Base-by-base conservation (phyloP, 345 rosid species). In the Brassica incana region DNA sequence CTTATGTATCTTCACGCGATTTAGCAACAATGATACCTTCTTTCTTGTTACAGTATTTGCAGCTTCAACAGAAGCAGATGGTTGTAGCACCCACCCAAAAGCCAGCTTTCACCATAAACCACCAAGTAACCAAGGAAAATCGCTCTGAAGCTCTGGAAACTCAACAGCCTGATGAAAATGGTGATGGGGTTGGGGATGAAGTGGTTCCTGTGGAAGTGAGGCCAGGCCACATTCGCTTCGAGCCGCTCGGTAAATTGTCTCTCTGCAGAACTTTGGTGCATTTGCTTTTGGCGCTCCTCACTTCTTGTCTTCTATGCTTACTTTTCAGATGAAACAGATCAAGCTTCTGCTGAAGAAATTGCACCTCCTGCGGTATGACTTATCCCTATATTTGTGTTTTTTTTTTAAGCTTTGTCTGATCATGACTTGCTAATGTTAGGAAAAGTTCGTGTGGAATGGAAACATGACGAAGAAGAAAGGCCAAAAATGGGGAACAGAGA, bases 211-310 rank as follows among this genome's bases (percentile, higher is more conserved):
- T 92, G 71, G 92, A 87, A 71, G 86, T 93, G 75, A 88, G 89
- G 87, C 97, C 99, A 25, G 98, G 98, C 77, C 97, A 96, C 83
- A 92, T 96, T 82, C 93, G 97, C 73, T 96, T 93, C 85, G 85
- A 86, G 73, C 87, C 91, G 25, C 80, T 86, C 5, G 84, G 85
- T 65, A 77, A 85, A 88, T 87, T 66, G 27, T 62, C 35, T 71
- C 30, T 56, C 18, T 58, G 65, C 29, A 25, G 25, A 65, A 27
- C 40, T 54, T 65, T 65, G 0, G 3, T 66, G 66, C 33, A 3
- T 82, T 73, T 38, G 48, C 56, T 6, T 6, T 6, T 14, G 32
- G 32, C 15, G 32, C 15, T 80, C 10, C 74, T 84, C 63, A 60
- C 64, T 1, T 36, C 29, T 33, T 74, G 14, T 80, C 78, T 76